These are phyloP conservation scores for Pythium diclinum DNA, from an alignment of 352 stramenopile species.

Conservation along the genomic window DNA sequence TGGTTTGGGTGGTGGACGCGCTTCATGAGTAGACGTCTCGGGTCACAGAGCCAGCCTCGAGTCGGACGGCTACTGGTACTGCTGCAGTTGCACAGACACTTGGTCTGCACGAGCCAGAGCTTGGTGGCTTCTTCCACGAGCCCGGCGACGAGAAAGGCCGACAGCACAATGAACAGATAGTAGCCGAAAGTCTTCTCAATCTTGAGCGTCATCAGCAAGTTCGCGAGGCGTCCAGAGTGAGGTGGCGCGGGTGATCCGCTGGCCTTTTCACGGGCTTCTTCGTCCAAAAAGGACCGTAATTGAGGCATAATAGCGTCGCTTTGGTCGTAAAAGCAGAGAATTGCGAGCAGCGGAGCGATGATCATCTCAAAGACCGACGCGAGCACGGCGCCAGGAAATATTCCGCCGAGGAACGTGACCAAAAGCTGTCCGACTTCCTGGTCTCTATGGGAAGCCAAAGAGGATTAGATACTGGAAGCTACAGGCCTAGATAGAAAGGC, in stretches of 20 bases:
- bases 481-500: not conserved
- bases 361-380: conserved; percentile 39
- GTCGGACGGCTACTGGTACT: conserved; percentile 3
- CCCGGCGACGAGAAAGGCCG: conserved; percentile 54
- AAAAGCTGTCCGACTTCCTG: conserved; percentile 57
- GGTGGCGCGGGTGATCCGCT: conserved; percentile 1
- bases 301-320: conserved; percentile 39
- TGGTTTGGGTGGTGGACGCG: conserved; percentile 47
- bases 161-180: conserved; percentile 50
- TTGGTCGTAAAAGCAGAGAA: conserved; percentile 64
- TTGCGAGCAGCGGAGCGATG: conserved; percentile 36
- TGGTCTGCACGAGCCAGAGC: conserved; percentile 61
- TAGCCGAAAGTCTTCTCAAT: conserved; percentile 60
- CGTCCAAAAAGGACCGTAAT: conserved; percentile 33
- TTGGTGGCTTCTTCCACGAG: conserved; percentile 69
- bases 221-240: conserved; percentile 33
- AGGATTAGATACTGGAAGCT: not conserved
- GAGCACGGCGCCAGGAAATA: conserved; percentile 40
- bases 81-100: conserved; percentile 35
- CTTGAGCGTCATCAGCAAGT: conserved; percentile 46
- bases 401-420: conserved; percentile 51
- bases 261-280: conserved; percentile 6
- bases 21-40: conserved; percentile 42
- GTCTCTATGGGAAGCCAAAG: conserved; percentile 35
- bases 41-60: conserved; percentile 43